Base-by-base conservation (phyloP, 352 stramenopile genomes). In the Sclerospora graminicola region DNA sequence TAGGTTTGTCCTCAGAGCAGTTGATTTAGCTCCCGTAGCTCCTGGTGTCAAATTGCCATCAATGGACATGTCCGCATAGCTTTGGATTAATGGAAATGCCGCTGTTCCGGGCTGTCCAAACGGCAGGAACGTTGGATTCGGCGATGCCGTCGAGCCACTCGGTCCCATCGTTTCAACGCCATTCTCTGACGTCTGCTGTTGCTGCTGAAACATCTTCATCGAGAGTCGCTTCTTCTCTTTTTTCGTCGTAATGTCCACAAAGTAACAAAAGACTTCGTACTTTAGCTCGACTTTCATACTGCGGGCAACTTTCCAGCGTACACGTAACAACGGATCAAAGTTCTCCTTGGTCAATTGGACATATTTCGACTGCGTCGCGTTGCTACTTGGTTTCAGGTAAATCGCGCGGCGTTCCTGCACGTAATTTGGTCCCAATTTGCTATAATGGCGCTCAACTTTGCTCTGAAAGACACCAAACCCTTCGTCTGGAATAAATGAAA, bases 291-390 rank as follows among this genome's bases (percentile, higher is more conserved):
- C 30, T 35, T 35, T 35, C 30, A 35, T 35, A 35, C 74, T 82
- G 23, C 72, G 69, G 27, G 71, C 65, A n/a, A 87, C 68, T 64
- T 84, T 84, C 74, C 74, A 87, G 74, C 57, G 77, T 66, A 23
- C 71, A 1, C 35, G 35, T 48, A 87, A 51, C 39, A 79, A 51
- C 14, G 69, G 57, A 35, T 82, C 71, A 40, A 87, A 87, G 51
- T 87, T 87, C 24, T 84, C 71, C 24, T 78, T 71, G 10, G 69
- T 83, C 18, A 87, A 66, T 39, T 70, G 60, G 44, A 87, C 51
- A 44, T 87, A 87, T 58, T 87, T 87, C 56, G 69, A 82, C 57
- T 87, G 74, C 21, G 74, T 87, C 28, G 74, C 74, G 29, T 87
- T 87, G 39, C 63, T 80, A 35, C 57, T 76, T 13, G 74, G 74